Evolutionary conservation across 192 early-diverging fungal species (phyloP).

Genomic region (Funneliformis geosporum): DNA sequence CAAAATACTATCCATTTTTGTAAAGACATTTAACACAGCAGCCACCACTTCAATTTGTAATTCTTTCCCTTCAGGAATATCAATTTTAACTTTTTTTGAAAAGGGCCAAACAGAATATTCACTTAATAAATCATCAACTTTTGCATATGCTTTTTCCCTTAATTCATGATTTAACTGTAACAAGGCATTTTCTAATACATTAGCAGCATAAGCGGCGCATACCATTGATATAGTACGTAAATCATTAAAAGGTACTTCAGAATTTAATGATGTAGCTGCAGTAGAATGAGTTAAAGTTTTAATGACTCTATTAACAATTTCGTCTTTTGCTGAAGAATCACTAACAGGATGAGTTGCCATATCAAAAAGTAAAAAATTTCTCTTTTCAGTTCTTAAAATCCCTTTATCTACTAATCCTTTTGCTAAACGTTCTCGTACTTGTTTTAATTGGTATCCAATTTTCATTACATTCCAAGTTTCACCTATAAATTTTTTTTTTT

Average conservation of each 20-base stretch:
- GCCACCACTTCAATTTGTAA: constrained; percentile 71
- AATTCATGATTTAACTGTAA: constrained; percentile 79
- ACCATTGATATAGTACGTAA: constrained; percentile 86
- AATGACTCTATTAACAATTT: constrained; percentile 79
- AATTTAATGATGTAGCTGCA: constrained; percentile 48
- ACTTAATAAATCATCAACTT: constrained; percentile 89
- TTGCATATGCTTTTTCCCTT: constrained; percentile 82
- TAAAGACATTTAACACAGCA: constrained; percentile 81
- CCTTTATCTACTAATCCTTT: constrained; percentile 99
- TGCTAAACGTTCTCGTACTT: constrained; percentile 93
- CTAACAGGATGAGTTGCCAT: constrained; percentile 97
- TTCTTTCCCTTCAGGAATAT: constrained; percentile 55
- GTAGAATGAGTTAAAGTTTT: constrained; percentile 75
- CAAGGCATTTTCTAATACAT: constrained; percentile 96
- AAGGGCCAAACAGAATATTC: constrained; percentile 80
- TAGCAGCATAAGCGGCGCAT: constrained; percentile 94
- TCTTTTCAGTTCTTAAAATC: constrained; percentile 91
- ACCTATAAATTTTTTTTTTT: constrained; percentile 53
- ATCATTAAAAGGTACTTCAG: constrained; percentile 59
- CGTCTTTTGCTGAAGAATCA: constrained; percentile 84
- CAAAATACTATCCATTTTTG: constrained; percentile 88
- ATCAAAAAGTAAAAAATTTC: constrained; percentile 95
- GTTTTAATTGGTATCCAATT: constrained; percentile 95
- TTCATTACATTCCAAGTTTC: constrained; percentile 99
- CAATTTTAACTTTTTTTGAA: constrained; percentile 57